Evolutionary conservation across 148 eudicot genomes (phyloP).

Genomic region (Dysphania ambrosioides): DNA sequence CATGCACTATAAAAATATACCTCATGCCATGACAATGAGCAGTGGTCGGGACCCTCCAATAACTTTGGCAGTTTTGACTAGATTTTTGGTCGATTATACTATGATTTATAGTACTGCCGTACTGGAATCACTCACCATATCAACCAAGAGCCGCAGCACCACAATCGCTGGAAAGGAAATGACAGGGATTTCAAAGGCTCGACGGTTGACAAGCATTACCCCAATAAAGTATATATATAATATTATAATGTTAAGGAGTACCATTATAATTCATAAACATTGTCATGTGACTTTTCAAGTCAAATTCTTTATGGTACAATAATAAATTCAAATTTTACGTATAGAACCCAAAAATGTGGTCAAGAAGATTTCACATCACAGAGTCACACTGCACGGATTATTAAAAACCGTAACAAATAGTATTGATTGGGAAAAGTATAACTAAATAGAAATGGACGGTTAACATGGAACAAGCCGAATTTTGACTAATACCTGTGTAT

Average conservation of each 20-base stretch:
- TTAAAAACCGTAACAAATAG: background rate
- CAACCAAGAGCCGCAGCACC: conserved; percentile 3
- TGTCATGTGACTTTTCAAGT: too few relatives aligned
- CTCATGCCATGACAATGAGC: background rate
- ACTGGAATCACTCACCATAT: too few relatives aligned
- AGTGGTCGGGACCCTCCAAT: conserved; percentile 31
- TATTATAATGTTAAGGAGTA: too few relatives aligned
- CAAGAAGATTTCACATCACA: background rate
- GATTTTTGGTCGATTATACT: conserved; percentile 2
- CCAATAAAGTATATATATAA: too few relatives aligned
- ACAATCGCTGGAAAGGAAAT: conserved; percentile 5
- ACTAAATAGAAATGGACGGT: background rate
- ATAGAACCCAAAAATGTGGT: background rate
- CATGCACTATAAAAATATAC: conserved; percentile 5
- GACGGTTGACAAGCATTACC: background rate
- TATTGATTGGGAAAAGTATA: background rate
- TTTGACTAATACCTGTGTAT: conserved; percentile 1
- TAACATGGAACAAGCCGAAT: background rate
- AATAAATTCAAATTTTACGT: background rate
- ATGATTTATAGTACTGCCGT: conserved; percentile 4
- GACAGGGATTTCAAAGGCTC: background rate
- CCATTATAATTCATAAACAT: background rate
- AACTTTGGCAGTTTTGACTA: conserved; percentile 24
- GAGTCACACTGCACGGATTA: background rate
- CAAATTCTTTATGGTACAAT: too few relatives aligned